A percentile compares a stretch with the other conserved stretches of the same genome.
Evolutionary conservation across 2,329 filamentous ascomycete species (phyloP).

Genomic region (Trichoderma brevicompactum): DNA sequence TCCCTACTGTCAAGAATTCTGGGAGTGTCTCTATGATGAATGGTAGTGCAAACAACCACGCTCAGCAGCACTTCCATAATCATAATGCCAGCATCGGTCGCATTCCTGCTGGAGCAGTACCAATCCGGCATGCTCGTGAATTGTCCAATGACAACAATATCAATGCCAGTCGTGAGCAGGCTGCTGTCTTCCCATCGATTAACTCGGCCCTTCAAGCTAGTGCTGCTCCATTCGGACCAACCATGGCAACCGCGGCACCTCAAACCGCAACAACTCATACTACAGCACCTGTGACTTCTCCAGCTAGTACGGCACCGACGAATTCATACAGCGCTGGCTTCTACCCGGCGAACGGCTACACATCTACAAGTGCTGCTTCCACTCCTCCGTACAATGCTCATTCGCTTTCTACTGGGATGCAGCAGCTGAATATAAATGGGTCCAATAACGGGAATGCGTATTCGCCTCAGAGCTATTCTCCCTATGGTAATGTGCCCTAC

Average conservation of each 20-base stretch:
- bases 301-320: conserved; percentile 34
- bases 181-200: conserved; percentile 60
- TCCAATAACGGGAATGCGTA: conserved; percentile 53
- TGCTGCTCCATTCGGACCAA: conserved; percentile 77
- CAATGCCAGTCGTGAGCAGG: conserved; percentile 49
- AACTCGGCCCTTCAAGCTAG: conserved; percentile 78
- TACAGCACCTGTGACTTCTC: conserved; percentile 35
- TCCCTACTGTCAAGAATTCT: conserved; percentile 80
- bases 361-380: conserved; percentile 35
- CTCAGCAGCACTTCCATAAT: conserved; percentile 69
- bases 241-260: conserved; percentile 42
- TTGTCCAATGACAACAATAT: conserved; percentile 58
- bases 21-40: conserved; percentile 51
- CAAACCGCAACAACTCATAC: conserved; percentile 37
- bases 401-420: conserved; percentile 71
- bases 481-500: conserved; percentile 58
- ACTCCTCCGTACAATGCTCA: conserved; percentile 38
- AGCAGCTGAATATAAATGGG: conserved; percentile 63
- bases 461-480: conserved; percentile 60
- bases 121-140: conserved; percentile 74
- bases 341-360: conserved; percentile 40
- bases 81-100: conserved; percentile 83
- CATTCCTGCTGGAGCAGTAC: conserved; percentile 69
- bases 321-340: conserved; percentile 42
- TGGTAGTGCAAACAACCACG: conserved; percentile 60